Percentiles rank a stretch among this genome's conserved stretches.
Evolutionary conservation across 495 filamentous ascomycete species (phyloP).

Genomic region (Hypoxylon perforatum): DNA sequence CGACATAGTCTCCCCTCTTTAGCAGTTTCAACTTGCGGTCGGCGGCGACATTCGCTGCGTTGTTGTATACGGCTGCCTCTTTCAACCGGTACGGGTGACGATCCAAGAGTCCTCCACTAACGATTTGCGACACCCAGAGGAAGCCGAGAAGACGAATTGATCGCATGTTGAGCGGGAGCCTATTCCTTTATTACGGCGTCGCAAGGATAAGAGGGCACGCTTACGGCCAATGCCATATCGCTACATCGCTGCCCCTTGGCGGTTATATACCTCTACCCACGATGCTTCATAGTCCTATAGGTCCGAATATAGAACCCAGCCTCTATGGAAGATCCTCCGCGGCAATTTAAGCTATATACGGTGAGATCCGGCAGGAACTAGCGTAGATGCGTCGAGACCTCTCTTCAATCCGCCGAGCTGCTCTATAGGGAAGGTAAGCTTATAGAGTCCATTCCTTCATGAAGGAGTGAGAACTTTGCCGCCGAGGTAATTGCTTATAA

Average conservation of each 20-base stretch:
- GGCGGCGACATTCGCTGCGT: conserved; percentile 16
- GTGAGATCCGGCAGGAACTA: background rate
- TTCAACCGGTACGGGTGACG: background rate
- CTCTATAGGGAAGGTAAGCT: background rate
- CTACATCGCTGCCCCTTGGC: background rate
- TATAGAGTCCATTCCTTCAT: background rate
- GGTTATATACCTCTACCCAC: background rate
- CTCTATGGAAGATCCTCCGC: background rate
- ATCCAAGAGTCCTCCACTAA: background rate
- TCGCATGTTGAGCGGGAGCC: background rate
- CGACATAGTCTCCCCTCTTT: conserved; percentile 26
- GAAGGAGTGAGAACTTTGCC: background rate
- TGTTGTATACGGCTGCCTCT: conserved; percentile 6
- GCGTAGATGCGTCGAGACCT: background rate
- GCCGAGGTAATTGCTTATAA: background rate
- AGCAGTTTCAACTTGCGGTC: conserved; percentile 17
- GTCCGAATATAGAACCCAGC: background rate
- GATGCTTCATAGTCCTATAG: background rate
- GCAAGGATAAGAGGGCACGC: background rate
- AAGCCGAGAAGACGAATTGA: background rate
- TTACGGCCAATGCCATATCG: background rate
- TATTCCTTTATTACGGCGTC: background rate
- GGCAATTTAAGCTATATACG: background rate
- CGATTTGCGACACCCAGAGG: background rate
- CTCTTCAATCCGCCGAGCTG: background rate